Evolutionary conservation across 768 basidiomycete genomes (phyloP), one percentile per base, ranked within the genome.

Genomic region (Paxillus rubicundulus): DNA sequence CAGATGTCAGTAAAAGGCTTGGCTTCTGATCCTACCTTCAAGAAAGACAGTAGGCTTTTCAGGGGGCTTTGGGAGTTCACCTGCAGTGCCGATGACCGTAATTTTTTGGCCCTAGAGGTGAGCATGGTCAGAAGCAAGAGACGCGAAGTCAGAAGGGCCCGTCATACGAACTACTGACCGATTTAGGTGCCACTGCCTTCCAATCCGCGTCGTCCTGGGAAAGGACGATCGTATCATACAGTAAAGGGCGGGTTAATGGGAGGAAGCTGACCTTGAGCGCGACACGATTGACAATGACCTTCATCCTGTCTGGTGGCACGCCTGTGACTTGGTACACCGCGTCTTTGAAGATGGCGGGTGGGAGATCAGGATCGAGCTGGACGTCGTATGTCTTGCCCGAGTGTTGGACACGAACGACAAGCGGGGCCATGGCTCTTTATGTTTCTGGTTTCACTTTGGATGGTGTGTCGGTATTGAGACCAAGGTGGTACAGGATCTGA

Each of bases 251-350:
- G 5, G 14, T 24, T 33, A 34, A 14, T 17, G n/a, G 33, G 27
- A 30, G 27, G 18, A 18, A 17, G 2, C 16, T 7, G 72, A 90
- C 92, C 82, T 95, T 96, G 62, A 97, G 80, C 49, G 92, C 78
- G 34, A 88, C 89, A 49, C 89, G 89, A 67, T 97, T 98, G 67
- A 95, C 80, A 89, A 97, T 94, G 58, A 98, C 87, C 73, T 98
- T 99, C 92, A 97, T 95, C 44, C 94, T 80, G 65, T 96, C 92
- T 33, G 82, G 70, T 3, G 91, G 93, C 3, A 98, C 87, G 8
- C 92, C 93, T 0, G 94, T 98, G 42, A 77, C 73, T 39, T 86
- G 79, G 63, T 89, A 89, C 32, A 98, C 77, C 5, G 82, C 76
- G 55, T 92, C 82, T 69, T 97, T 98, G 80, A 98, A 95, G 13